Conservation (phyloP, 2,329 filamentous ascomycete genomes). For the Aspergillus fructus region DNA sequence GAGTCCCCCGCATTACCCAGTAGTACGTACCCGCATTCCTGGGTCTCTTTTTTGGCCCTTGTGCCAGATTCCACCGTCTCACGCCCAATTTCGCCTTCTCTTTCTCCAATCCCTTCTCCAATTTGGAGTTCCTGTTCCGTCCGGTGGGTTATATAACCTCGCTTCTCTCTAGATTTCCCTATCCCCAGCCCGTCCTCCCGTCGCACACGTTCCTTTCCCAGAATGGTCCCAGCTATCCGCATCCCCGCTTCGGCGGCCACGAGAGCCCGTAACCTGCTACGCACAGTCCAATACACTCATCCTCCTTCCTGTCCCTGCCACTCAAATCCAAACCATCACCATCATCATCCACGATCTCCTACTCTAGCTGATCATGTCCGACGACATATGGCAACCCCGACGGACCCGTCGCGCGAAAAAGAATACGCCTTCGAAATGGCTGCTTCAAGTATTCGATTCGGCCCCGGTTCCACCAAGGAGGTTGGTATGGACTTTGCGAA, state of each 20-base stretch:
- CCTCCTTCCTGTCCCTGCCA: constrained; percentile 90
- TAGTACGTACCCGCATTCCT: too few relatives aligned
- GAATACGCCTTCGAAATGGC: constrained; percentile 99
- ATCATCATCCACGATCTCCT: constrained; percentile 65
- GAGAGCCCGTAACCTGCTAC: constrained; percentile 62
- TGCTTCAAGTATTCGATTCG: constrained; percentile 89
- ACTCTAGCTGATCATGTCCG: constrained; percentile 55
- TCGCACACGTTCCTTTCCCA: background rate
- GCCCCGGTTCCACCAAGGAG: constrained; percentile 88
- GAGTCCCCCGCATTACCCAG: constrained; percentile 4
- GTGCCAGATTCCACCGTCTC: background rate
- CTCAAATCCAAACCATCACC: constrained; percentile 79
- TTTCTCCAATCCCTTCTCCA: background rate
- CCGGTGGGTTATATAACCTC: background rate
- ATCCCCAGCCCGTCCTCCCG: background rate
- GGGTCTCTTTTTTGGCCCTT: background rate
- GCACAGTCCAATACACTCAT: constrained; percentile 87
- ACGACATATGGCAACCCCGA: constrained; percentile 70
- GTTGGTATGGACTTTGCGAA: constrained; percentile 98
- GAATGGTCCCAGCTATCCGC: constrained; percentile 43
- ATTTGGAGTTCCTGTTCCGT: background rate
- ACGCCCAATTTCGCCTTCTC: background rate
- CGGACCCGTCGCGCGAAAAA: constrained; percentile 70
- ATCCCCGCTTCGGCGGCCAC: constrained; percentile 48
- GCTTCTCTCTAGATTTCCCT: background rate